phyloP scores from a whole-genome alignment of 1,139 yeast species.

The Lodderomyces parapsilosis region DNA sequence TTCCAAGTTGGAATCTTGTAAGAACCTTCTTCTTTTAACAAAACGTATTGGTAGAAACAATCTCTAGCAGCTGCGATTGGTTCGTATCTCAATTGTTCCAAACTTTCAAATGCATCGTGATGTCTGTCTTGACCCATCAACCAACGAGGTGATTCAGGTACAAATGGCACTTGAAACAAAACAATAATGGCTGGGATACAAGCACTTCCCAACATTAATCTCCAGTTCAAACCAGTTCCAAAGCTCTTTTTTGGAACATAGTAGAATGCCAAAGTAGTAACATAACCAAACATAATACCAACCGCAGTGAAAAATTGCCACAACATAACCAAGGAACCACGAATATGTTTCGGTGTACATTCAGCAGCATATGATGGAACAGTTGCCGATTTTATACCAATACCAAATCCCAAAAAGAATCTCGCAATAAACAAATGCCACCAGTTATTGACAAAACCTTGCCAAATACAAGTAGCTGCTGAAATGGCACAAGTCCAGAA shows the following conservation, averaged over 20 bases:
- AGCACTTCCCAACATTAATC: constrained; percentile 79
- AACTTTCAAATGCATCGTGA: constrained; percentile 54
- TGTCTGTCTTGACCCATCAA: constrained; percentile 65
- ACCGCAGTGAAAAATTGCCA: constrained; percentile 91
- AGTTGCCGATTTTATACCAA: constrained; percentile 79
- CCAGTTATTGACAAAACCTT: constrained; percentile 72
- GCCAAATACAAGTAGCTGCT: constrained; percentile 72
- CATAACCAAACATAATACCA: constrained; percentile 82
- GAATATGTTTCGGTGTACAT: constrained; percentile 69
- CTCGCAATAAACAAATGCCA: constrained; percentile 74
- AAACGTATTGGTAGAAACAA: constrained; percentile 66
- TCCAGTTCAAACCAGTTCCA: constrained; percentile 62
- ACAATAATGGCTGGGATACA: constrained; percentile 71
- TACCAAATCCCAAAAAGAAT: constrained; percentile 70
- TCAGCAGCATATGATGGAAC: constrained; percentile 84
- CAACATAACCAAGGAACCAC: constrained; percentile 83
- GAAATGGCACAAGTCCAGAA: constrained; percentile 67
- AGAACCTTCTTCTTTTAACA: constrained; percentile 65
- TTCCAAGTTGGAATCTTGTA: constrained; percentile 52
- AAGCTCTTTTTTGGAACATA: constrained; percentile 36
- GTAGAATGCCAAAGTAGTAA: constrained; percentile 61
- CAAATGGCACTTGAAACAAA: constrained; percentile 63
- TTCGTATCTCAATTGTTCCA: constrained; percentile 48
- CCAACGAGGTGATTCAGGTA: constrained; percentile 83
- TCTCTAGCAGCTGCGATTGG: constrained; percentile 73